Evolutionary conservation across 1,284 basidiomycete genomes (phyloP).

Genomic region (Phenoliferia sp.): DNA sequence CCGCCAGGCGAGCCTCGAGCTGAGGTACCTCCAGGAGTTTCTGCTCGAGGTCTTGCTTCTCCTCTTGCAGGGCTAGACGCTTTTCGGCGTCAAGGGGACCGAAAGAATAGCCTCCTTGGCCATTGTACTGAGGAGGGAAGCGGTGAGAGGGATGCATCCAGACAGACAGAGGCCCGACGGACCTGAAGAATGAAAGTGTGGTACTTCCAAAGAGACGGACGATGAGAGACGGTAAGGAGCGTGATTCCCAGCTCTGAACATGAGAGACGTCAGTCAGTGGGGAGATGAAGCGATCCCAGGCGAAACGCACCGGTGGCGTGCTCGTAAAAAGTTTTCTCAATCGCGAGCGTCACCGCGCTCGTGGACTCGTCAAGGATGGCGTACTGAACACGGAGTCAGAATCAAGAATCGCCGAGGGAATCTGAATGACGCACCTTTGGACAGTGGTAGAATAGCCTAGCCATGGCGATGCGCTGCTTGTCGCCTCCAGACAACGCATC

Average conservation of each 20-base stretch:
- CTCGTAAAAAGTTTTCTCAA: constrained; percentile 75
- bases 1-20: constrained; percentile 68
- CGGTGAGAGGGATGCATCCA: background rate
- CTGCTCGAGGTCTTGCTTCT: constrained; percentile 40
- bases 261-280: no score
- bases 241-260: constrained; percentile 73
- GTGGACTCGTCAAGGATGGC: constrained; percentile 97
- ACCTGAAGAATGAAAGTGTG: constrained; percentile 85
- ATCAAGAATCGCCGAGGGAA: no score
- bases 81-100: constrained; percentile 84
- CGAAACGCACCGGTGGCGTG: constrained; percentile 80
- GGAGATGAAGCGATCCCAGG: no score
- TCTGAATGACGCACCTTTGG: constrained; percentile 65
- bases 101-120: constrained; percentile 58
- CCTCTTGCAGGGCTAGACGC: constrained; percentile 79
- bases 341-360: constrained; percentile 83
- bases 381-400: constrained; percentile 55
- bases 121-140: constrained; percentile 41
- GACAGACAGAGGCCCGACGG: constrained; percentile 35
- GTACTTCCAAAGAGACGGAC: constrained; percentile 88
- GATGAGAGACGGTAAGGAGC: constrained; percentile 82
- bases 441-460: constrained; percentile 88
- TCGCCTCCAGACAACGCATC: constrained; percentile 74
- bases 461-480: constrained; percentile 84
- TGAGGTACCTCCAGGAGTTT: constrained; percentile 59